Conservation (phyloP, 768 basidiomycete species). For the Boletus tylopilopsis region DNA sequence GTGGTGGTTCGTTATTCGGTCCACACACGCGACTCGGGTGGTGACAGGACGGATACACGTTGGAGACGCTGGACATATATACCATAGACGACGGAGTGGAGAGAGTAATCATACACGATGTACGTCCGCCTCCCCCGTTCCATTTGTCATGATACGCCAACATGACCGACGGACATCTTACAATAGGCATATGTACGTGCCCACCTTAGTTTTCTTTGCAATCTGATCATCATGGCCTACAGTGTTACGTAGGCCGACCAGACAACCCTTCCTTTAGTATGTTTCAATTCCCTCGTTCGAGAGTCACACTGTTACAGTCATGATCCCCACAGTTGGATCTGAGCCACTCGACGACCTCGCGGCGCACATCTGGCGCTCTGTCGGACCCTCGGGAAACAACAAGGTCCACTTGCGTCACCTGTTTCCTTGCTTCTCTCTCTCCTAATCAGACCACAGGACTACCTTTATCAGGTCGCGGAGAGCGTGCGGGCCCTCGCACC, state of each 20-base stretch:
- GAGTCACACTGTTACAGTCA: not conserved
- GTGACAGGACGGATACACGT: conserved; percentile 82
- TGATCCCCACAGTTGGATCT: conserved; percentile 67
- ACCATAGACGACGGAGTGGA: conserved; percentile 49
- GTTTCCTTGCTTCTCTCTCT: not conserved
- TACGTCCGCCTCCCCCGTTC: conserved; percentile 13
- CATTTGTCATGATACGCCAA: not conserved
- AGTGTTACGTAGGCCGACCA: conserved; percentile 86
- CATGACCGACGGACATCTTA: not conserved
- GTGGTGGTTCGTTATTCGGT: not conserved
- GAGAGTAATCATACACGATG: conserved; percentile 53
- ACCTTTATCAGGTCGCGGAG: conserved; percentile 73
- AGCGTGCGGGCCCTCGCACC: conserved; percentile 74
- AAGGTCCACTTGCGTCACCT: conserved; percentile 47
- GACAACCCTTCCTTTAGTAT: conserved; percentile 88
- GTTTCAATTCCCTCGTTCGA: conserved; percentile 11
- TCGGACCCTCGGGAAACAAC: conserved; percentile 88
- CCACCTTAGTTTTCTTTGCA: not conserved
- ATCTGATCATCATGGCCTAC: not conserved
- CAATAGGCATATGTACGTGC: conserved; percentile 49
- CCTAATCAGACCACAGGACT: conserved; percentile 59
- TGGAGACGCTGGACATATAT: conserved; percentile 74
- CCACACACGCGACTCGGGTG: not conserved
- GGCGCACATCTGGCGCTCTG: conserved; percentile 62
- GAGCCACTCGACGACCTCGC: conserved; percentile 73